These are phyloP conservation scores for Phialophora verrucosa DNA, from an alignment of 2,329 filamentous ascomycete genomes.

Conservation along the genomic window DNA sequence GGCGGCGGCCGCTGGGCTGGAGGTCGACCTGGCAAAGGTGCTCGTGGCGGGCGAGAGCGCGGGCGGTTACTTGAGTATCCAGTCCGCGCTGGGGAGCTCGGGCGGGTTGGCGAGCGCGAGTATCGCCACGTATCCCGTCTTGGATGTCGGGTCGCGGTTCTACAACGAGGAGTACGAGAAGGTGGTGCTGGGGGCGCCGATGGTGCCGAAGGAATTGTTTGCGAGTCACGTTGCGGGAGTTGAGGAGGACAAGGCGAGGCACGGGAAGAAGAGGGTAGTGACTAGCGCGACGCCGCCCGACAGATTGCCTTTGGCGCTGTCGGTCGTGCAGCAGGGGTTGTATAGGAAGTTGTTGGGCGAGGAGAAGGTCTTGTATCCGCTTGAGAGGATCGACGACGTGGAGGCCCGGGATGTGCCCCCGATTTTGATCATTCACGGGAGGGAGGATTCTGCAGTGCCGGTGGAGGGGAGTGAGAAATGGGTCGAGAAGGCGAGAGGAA, in stretches of 20 bases:
- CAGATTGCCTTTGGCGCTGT: conserved; percentile 11
- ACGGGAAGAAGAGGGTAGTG: background rate
- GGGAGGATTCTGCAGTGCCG: conserved; percentile 10
- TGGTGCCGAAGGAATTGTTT: background rate
- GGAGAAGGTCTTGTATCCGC: conserved; percentile 16
- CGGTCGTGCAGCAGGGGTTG: conserved; percentile 16
- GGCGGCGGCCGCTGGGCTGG: background rate
- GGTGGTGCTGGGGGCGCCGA: conserved; percentile 10
- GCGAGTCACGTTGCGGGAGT: background rate
- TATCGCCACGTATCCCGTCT: conserved; percentile 12
- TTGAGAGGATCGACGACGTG: conserved; percentile 12
- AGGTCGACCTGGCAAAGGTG: conserved; percentile 9
- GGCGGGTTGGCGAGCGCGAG: background rate
- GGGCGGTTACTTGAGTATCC: conserved; percentile 12
- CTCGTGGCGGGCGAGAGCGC: conserved; percentile 13
- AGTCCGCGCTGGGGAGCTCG: conserved; percentile 8
- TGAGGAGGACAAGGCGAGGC: conserved; percentile 11
- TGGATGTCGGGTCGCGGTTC: conserved; percentile 5
- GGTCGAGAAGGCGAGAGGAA: conserved; percentile 2
- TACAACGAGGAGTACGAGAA: conserved; percentile 14
- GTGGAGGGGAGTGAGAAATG: conserved; percentile 19
- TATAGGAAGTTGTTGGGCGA: conserved; percentile 11
- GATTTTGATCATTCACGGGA: conserved; percentile 15
- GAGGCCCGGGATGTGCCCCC: background rate
- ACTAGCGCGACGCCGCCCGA: conserved; percentile 7